Base-by-base conservation (phyloP, 2,329 filamentous ascomycete species). In the Fusarium siculi region DNA sequence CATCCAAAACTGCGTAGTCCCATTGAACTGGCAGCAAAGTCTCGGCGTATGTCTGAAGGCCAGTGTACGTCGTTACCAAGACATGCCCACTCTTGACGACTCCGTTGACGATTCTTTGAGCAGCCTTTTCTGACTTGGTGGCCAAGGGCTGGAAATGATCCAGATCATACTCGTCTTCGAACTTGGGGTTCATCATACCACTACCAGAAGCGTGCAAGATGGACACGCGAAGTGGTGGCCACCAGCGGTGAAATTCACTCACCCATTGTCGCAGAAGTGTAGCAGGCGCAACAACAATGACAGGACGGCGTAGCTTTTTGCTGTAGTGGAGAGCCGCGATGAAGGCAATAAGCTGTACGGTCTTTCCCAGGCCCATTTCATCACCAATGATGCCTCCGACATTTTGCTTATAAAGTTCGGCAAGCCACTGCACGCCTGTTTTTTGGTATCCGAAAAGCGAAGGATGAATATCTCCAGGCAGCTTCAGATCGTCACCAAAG, bases 281-380 rank as follows among this genome's bases (percentile, higher is more conserved):
- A 7, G 96, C 96, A 4, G 96, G 96, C 56, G 95, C 95, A 8
- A 99, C 95, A 12, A 99, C 89, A 67, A 99, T 94, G 47, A 97
- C 91, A 1, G 96, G 96, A 67, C 94, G 94, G 28, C 88, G 89
- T 28, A 98, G 88, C 77, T 91, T 93, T 75, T 92, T 93, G 82
- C 95, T 98, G 82, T 98, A 95, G 80, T 99, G 96, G 14, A 99
- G 84, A 6, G 94, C 94, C 6, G 96, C 95, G 54, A 99, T 86
- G 76, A 97, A 97, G 0, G 94, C 91, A 56, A 91, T 90, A 34
- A 89, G 78, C 76, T 90, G 89, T 3, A 91, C 88, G 7, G 96
- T 99, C 84, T 99, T 99, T 8, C 96, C 96, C n/a, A 99, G 85
- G 2, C 97, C 96, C 96, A 99, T 99, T 82, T 99, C 96, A 79